phyloP scores from a whole-genome alignment of 352 stramenopile species.

The Pythium utonaiense region DNA sequence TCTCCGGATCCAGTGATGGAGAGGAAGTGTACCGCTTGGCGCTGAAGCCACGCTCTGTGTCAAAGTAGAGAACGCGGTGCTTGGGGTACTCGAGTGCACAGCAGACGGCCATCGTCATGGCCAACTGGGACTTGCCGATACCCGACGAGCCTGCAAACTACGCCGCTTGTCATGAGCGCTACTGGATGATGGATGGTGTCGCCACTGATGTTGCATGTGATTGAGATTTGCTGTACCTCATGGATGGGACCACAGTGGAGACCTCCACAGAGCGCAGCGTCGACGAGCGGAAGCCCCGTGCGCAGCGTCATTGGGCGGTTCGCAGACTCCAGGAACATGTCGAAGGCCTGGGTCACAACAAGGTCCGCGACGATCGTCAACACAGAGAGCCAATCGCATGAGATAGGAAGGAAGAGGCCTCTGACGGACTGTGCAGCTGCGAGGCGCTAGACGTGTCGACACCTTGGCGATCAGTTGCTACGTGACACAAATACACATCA shows the following conservation, averaged over 20 bases:
- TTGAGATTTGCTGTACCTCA: background rate
- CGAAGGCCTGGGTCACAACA: slow-evolving; percentile 50
- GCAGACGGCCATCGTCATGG: slow-evolving; percentile 69
- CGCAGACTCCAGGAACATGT: slow-evolving; percentile 70
- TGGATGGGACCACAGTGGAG: slow-evolving; percentile 27
- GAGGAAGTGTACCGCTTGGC: slow-evolving; percentile 49
- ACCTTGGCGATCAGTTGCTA: slow-evolving; percentile 57
- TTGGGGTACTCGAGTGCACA: slow-evolving; percentile 65
- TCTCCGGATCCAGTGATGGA: background rate
- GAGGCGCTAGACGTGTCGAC: slow-evolving; percentile 48
- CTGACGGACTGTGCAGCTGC: slow-evolving; percentile 32
- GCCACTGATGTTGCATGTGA: no score
- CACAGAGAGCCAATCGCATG: background rate
- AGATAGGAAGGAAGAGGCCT: no score
- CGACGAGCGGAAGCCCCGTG: slow-evolving; percentile 53
- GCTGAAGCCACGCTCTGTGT: slow-evolving; percentile 72
- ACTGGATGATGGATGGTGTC: background rate
- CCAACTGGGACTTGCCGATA: slow-evolving; percentile 74
- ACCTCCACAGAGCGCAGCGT: slow-evolving; percentile 61
- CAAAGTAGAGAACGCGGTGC: slow-evolving; percentile 57
- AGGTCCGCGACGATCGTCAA: background rate
- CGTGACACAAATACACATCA: background rate
- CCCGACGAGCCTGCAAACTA: slow-evolving; percentile 67
- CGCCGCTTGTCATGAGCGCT: slow-evolving; percentile 1
- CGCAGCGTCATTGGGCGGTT: slow-evolving; percentile 67